phyloP scores from a whole-genome alignment of 2,329 filamentous ascomycete species.

The Apiospora kogelbergensis region DNA sequence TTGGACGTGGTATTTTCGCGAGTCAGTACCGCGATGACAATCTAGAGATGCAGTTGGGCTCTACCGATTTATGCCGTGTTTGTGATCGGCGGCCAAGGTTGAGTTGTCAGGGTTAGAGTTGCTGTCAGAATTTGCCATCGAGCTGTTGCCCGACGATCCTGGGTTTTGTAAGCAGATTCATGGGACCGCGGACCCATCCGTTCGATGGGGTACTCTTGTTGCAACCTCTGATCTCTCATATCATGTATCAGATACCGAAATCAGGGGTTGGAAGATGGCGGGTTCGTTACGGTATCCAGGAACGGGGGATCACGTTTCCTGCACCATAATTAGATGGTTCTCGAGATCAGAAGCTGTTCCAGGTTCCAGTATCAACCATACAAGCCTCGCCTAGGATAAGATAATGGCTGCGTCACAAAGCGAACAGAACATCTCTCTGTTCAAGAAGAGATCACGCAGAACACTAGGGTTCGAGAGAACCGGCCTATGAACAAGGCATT shows the following conservation, averaged over 20 bases:
- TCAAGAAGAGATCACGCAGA: not conserved
- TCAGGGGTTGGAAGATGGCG: not conserved
- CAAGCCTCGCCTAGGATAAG: not conserved
- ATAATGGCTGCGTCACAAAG: too few relatives aligned
- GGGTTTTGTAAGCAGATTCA: not conserved
- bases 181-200: constrained; percentile 1
- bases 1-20: not conserved
- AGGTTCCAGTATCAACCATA: not conserved
- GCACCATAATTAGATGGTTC: not conserved
- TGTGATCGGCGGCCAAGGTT: not conserved
- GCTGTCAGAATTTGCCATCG: not conserved
- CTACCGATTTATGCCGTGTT: not conserved
- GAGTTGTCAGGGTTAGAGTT: not conserved
- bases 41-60: not conserved
- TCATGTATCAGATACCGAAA: not conserved
- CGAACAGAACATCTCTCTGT: not conserved
- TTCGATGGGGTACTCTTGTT: constrained; percentile 6
- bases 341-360: not conserved
- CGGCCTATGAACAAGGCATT: not conserved
- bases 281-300: not conserved
- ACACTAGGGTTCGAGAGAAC: not conserved
- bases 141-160: constrained; percentile 2
- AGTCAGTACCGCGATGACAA: not conserved
- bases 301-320: not conserved
- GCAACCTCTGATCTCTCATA: not conserved